A percentile compares a stretch with the other conserved stretches of the same genome.
Evolutionary conservation across 345 rosid genomes (phyloP).

Genomic region (Citrus reticulata): DNA sequence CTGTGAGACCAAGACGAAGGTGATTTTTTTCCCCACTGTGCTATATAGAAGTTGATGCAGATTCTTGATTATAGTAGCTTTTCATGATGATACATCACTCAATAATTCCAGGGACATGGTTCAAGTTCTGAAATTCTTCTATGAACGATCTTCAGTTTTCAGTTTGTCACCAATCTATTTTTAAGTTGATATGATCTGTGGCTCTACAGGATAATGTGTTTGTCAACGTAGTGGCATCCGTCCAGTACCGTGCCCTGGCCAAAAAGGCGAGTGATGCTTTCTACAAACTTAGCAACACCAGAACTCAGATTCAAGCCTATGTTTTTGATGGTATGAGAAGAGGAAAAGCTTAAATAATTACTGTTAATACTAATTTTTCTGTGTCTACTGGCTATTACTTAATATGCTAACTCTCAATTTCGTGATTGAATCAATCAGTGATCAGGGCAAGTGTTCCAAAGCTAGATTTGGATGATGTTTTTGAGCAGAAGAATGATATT

Average conservation of each 20-base stretch:
- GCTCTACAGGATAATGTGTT: conserved; percentile 46
- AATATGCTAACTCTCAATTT: background rate
- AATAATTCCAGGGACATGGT: background rate
- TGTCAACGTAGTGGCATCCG: conserved; percentile 55
- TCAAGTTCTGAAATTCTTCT: background rate
- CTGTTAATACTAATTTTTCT: background rate
- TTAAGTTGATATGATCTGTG: background rate
- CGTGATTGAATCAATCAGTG: conserved; percentile 20
- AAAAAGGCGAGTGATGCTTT: conserved; percentile 48
- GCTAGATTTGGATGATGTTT: conserved; percentile 44
- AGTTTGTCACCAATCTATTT: too few species aligned
- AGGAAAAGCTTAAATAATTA: background rate
- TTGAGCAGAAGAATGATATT: conserved; percentile 58
- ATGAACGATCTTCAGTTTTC: background rate
- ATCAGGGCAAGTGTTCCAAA: conserved; percentile 57
- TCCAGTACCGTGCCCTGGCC: conserved; percentile 48
- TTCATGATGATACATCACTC: background rate
- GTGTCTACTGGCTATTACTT: background rate
- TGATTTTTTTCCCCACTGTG: background rate
- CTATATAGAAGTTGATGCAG: background rate
- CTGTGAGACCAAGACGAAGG: conserved; percentile 42
- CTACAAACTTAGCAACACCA: conserved; percentile 53
- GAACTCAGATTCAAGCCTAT: conserved; percentile 50
- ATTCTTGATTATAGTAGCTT: background rate
- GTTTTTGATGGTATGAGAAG: conserved; percentile 44